These are phyloP conservation scores for Agrocybe chaxingu DNA, from an alignment of 768 basidiomycete species.

Conservation along the genomic window DNA sequence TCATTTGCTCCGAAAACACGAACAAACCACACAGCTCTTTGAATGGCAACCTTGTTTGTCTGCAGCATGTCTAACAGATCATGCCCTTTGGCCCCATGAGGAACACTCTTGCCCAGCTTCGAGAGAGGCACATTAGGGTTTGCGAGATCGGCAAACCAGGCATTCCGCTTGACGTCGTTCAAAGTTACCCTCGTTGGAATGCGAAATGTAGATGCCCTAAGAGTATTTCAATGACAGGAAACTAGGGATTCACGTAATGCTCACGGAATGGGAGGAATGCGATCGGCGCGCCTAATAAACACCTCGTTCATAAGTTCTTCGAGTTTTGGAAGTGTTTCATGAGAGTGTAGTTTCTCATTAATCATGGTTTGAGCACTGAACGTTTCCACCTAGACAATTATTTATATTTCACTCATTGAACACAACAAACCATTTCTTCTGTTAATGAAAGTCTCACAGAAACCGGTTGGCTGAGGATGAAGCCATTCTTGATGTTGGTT, in stretches of 20 bases:
- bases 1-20: slow-evolving; percentile 87
- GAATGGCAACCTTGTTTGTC: slow-evolving; percentile 70
- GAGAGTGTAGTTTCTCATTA: slow-evolving; percentile 47
- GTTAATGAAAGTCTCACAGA: slow-evolving; percentile 40
- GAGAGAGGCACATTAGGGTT: slow-evolving; percentile 76
- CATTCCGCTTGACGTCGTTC: slow-evolving; percentile 73
- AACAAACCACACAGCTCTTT: slow-evolving; percentile 85
- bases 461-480: slow-evolving; percentile 49
- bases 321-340: slow-evolving; percentile 52
- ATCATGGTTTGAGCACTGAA: slow-evolving; percentile 57
- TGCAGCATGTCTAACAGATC: slow-evolving; percentile 81
- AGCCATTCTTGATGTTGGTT: slow-evolving; percentile 63
- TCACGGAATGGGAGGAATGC: slow-evolving; percentile 60
- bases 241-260: slow-evolving; percentile 18
- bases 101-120: slow-evolving; percentile 82
- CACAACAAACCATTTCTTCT: neutral
- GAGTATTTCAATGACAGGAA: neutral
- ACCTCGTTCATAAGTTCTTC: slow-evolving; percentile 79
- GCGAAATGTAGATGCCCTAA: slow-evolving; percentile 66
- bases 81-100: slow-evolving; percentile 82
- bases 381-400: slow-evolving; percentile 51
- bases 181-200: slow-evolving; percentile 81
- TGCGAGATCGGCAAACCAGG: slow-evolving; percentile 83
- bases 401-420: neutral
- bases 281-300: slow-evolving; percentile 59